Evolutionary conservation across 2,329 filamentous ascomycete species (phyloP).

Genomic region (Thielaviopsis musarum): DNA sequence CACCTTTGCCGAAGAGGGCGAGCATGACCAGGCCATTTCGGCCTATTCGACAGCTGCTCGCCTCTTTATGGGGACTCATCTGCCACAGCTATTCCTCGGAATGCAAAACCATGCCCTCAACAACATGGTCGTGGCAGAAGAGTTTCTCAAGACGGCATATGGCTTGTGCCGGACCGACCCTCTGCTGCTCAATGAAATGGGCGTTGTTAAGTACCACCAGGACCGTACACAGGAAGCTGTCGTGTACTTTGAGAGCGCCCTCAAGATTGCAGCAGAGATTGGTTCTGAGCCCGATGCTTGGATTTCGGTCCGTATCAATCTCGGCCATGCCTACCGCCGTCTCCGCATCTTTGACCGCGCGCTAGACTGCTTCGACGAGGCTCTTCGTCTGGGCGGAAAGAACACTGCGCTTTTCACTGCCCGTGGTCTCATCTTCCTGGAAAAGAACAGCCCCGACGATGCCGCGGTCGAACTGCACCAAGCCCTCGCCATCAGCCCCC

Average conservation of each 20-base stretch:
- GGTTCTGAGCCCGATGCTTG: constrained; percentile 69
- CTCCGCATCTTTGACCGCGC: constrained; percentile 52
- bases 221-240: constrained; percentile 60
- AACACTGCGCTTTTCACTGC: constrained; percentile 64
- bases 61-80: constrained; percentile 89
- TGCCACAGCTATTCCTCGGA: constrained; percentile 87
- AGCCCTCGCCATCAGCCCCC: constrained; percentile 59
- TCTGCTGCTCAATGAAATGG: constrained; percentile 84
- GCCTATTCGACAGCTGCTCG: constrained; percentile 92
- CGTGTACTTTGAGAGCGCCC: constrained; percentile 58
- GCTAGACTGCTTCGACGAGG: constrained; percentile 69
- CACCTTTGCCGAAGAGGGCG: constrained; percentile 91
- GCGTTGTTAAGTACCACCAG: constrained; percentile 90
- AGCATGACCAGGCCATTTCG: constrained; percentile 95
- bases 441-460: constrained; percentile 56
- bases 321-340: constrained; percentile 74
- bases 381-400: constrained; percentile 65
- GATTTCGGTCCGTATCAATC: constrained; percentile 70
- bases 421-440: constrained; percentile 71
- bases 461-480: constrained; percentile 74
- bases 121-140: constrained; percentile 83
- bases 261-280: constrained; percentile 63
- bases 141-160: constrained; percentile 85
- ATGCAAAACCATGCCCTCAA: constrained; percentile 98
- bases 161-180: constrained; percentile 71